Percentiles rank a stretch among this genome's conserved stretches.
phyloP scores from a whole-genome alignment of 2,329 filamentous ascomycete genomes.

The Sporothrix inflata region DNA sequence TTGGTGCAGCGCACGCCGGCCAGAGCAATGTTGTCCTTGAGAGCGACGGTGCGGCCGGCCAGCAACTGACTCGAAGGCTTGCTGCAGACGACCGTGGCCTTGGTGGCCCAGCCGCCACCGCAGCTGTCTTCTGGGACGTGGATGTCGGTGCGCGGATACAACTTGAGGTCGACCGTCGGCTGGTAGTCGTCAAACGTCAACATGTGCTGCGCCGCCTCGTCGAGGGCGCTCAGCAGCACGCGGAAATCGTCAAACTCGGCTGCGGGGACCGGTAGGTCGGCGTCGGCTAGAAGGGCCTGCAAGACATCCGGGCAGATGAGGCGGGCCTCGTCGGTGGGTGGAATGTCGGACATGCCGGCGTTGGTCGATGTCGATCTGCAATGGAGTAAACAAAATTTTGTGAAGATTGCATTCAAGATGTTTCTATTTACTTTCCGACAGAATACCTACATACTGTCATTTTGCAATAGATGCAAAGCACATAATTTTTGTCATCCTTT shows the following conservation, averaged over 20 bases:
- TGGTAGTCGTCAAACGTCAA: neutral
- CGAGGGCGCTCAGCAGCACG: neutral
- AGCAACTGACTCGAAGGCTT: constrained; percentile 41
- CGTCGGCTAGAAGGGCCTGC: neutral
- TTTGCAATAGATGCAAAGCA: too few species aligned
- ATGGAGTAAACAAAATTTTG: too few species aligned
- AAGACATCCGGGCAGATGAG: neutral
- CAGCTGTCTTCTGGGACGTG: neutral
- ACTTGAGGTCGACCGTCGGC: neutral
- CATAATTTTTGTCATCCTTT: too few species aligned
- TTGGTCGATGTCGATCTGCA: too few species aligned
- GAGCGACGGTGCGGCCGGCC: constrained; percentile 71
- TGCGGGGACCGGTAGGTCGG: neutral
- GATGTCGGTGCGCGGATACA: neutral
- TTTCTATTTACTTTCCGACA: too few species aligned
- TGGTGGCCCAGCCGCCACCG: neutral
- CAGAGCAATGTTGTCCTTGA: constrained; percentile 77
- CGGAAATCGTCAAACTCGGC: neutral
- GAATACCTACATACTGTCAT: too few species aligned
- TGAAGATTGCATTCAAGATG: too few species aligned
- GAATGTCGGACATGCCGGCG: neutral
- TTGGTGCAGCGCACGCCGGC: constrained; percentile 64
- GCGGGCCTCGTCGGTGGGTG: neutral
- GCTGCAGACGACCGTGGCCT: neutral
- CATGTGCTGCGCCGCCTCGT: constrained; percentile 9